Conservation (phyloP, 2,329 filamentous ascomycete species). For the Verticillium dahliae region DNA sequence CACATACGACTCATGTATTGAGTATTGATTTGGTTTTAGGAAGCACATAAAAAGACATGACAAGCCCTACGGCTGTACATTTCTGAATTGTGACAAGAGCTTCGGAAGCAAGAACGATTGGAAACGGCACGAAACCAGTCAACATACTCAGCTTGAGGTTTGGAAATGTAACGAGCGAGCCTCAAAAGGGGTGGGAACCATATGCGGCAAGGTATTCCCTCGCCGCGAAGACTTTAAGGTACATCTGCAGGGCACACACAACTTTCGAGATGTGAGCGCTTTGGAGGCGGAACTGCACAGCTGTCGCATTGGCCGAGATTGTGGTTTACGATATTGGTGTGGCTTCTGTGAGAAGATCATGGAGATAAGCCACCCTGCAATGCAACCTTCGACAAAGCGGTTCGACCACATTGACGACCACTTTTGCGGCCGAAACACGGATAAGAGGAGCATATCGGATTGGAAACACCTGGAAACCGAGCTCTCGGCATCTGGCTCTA, state of each 20-base stretch:
- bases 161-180: slow-evolving; percentile 59
- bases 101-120: slow-evolving; percentile 95
- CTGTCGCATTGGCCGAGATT: slow-evolving; percentile 58
- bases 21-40: slow-evolving; percentile 30
- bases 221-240: slow-evolving; percentile 50
- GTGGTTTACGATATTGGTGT: slow-evolving; percentile 72
- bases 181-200: slow-evolving; percentile 10
- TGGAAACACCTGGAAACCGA: slow-evolving; percentile 42
- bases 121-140: slow-evolving; percentile 82
- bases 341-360: slow-evolving; percentile 66
- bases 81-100: slow-evolving; percentile 56
- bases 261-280: slow-evolving; percentile 17
- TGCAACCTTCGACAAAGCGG: slow-evolving; percentile 50
- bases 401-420: slow-evolving; percentile 72
- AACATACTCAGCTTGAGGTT: slow-evolving; percentile 65
- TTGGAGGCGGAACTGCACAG: slow-evolving; percentile 39
- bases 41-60: slow-evolving; percentile 82
- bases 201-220: slow-evolving; percentile 54
- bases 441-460: slow-evolving; percentile 40
- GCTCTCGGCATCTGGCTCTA: slow-evolving; percentile 4
- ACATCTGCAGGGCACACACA: slow-evolving; percentile 53
- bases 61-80: slow-evolving; percentile 78
- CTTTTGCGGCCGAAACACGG: slow-evolving; percentile 45
- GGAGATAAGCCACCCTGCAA: slow-evolving; percentile 37
- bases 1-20: too few species aligned